Evolutionary conservation across 2,329 filamentous ascomycete species (phyloP), one percentile per base, ranked within the genome.

Genomic region (Coniella vitis): DNA sequence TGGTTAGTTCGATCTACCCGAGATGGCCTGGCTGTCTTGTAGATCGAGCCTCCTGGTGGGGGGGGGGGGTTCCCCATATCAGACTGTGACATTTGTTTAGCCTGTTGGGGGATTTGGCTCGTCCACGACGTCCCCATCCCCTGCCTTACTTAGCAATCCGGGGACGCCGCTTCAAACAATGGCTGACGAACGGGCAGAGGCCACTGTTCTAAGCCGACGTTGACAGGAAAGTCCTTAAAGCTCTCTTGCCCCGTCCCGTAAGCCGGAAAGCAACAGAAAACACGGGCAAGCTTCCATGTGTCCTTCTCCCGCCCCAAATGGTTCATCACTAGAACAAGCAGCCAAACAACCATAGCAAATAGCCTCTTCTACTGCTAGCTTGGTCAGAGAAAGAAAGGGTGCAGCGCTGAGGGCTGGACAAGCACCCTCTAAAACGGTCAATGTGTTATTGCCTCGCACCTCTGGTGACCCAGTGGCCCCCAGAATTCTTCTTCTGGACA

Each of bases 291-390:
- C 43, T 45, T 45, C 36, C 37, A 17, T 25, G 29, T 20, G 42
- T 36, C 41, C 44, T 45, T 38, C 29, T 20, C 51, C 31, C n/a
- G n/a, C 21, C 43, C 36, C 39, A 38, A 29, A 29, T 47, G 40
- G 43, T 47, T 45, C 51, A 39, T 47, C 36, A 37, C 36, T 48
- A 34, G 38, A 48, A 47, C 51, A 53, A 53, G 44, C 51, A 37
- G 10, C 32, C 47, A 53, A 50, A 43, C 47, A 50, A 42, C n/a
- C 5, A 29, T 29, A 29, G 51, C 47, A 47, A 43, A 38, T 50
- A 31, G 4, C 22, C 47, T 34, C 10, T 10, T 29, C 10, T 29
- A n/a, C n/a, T n/a, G 25, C 25, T 29, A 10, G 25, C 25, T 29
- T 29, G 25, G 25, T 29, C 25, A 29, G 25, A 29, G 10, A 29